These are phyloP conservation scores for Amanita pallidorosea DNA, from an alignment of 768 basidiomycete species.

Conservation along the genomic window DNA sequence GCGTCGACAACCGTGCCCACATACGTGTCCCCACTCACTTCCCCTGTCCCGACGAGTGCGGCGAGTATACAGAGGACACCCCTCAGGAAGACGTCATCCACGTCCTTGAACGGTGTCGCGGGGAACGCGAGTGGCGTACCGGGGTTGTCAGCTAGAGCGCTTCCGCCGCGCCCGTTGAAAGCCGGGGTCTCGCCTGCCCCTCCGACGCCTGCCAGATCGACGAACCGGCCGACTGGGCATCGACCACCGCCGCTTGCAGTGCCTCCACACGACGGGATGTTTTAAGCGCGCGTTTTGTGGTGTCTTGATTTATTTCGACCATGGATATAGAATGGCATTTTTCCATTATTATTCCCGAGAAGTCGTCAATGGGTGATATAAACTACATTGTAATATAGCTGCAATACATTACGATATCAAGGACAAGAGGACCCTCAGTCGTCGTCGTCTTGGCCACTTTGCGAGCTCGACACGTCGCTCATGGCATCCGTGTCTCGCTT, in stretches of 20 bases:
- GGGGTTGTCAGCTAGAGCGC: background rate
- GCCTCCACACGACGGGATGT: conserved; percentile 26
- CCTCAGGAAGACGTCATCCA: background rate
- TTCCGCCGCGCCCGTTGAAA: background rate
- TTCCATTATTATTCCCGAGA: background rate
- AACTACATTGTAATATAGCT: background rate
- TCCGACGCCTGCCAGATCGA: conserved; percentile 22
- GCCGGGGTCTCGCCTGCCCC: background rate
- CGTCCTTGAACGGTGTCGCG: background rate
- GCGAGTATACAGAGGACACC: background rate
- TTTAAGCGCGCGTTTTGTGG: conserved; percentile 3
- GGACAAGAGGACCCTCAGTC: conserved; percentile 3
- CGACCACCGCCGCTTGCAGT: conserved; percentile 32
- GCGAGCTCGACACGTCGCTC: conserved; percentile 47
- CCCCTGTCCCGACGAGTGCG: background rate
- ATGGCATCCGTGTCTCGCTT: conserved; percentile 26
- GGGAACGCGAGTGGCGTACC: background rate
- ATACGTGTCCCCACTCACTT: background rate
- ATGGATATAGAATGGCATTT: background rate
- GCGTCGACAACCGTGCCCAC: background rate
- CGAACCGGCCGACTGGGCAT: conserved; percentile 29
- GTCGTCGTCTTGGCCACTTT: conserved; percentile 21
- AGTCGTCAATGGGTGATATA: background rate
- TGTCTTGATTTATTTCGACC: no score
- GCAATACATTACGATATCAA: background rate